A percentile compares a stretch with the other conserved stretches of the same genome.
Conservation (phyloP, 169 alveolate genomes). For the Miamiensis avidus region DNA sequence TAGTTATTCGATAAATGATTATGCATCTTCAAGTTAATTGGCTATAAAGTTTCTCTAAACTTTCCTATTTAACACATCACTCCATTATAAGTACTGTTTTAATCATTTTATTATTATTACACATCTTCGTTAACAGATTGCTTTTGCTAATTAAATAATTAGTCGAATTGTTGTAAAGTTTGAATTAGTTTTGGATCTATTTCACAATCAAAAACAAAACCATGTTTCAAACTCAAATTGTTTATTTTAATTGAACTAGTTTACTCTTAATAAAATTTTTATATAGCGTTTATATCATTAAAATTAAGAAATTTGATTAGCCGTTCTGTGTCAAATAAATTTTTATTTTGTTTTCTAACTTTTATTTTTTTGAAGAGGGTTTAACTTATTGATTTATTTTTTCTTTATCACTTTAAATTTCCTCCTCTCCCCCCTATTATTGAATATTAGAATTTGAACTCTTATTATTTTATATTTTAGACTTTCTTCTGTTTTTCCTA, state of each 20-base stretch:
- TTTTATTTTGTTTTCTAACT: neutral
- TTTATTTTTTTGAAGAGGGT: neutral
- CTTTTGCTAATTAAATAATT: neutral
- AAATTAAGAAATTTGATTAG: neutral
- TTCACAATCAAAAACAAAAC: neutral
- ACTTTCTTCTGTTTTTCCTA: neutral
- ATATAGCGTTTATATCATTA: neutral
- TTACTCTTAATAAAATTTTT: neutral
- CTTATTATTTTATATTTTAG: too few species aligned
- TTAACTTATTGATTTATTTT: neutral
- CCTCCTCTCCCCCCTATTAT: neutral
- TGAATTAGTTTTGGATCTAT: neutral
- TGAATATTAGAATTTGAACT: too few species aligned
- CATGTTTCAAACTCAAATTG: neutral
- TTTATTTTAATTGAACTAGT: neutral
- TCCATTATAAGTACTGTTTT: neutral
- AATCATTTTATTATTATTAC: conserved; percentile 1
- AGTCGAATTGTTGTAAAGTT: neutral
- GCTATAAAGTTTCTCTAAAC: neutral
- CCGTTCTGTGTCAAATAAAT: neutral
- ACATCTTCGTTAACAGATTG: neutral
- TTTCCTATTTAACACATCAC: neutral
- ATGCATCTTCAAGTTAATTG: conserved; percentile 25
- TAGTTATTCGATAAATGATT: conserved; percentile 53
- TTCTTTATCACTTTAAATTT: neutral